Conservation (phyloP, 176 grass and related monocot genomes). For the Lolium perenne region DNA sequence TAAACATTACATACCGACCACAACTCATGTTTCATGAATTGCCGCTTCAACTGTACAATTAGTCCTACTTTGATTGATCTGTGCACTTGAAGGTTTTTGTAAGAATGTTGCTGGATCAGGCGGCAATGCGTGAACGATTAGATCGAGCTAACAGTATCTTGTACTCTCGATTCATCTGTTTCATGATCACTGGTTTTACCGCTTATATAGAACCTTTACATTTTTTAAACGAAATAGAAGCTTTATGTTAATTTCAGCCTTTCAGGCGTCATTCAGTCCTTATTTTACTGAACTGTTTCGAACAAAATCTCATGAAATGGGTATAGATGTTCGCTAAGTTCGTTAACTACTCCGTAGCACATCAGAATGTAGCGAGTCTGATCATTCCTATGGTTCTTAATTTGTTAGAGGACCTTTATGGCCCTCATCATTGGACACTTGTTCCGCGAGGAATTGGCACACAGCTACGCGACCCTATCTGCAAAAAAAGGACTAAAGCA, state of each 20-base stretch:
- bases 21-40: background rate
- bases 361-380: no score
- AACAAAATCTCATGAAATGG: no score
- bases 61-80: no score
- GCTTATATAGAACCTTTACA: background rate
- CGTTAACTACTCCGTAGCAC: no score
- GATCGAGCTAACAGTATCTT: no score
- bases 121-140: background rate
- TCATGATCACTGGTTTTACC: background rate
- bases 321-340: no score
- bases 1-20: background rate
- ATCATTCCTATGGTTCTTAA: no score
- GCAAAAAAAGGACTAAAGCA: background rate
- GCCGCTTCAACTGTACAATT: background rate
- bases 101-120: background rate
- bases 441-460: background rate
- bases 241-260: background rate
- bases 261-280: no score
- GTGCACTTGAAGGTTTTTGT: background rate
- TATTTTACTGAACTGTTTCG: no score
- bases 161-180: no score
- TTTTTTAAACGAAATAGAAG: no score
- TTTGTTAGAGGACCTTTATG: background rate
- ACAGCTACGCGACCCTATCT: background rate
- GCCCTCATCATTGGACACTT: background rate